Base-by-base conservation (phyloP, 352 stramenopile species). In the Phytophthora tentaculata region DNA sequence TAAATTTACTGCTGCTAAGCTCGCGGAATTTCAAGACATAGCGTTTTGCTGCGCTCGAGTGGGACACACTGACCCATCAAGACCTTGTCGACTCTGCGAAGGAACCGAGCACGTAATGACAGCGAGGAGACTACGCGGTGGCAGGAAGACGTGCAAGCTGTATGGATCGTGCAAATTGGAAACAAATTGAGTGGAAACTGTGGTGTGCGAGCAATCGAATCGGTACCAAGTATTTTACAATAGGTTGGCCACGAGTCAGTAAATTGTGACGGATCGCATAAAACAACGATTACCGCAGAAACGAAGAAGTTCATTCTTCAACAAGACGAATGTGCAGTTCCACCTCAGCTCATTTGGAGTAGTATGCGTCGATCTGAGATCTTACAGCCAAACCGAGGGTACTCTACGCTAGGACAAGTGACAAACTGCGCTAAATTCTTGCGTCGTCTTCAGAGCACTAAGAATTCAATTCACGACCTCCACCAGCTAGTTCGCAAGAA, bases 221-320 rank as follows among this genome's bases (percentile, higher is more conserved):
- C 37, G 37, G 8, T 44, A 14, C 14, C 17, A 44, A 44, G 37
- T 44, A 1, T 1, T 20, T 8, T 7, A 19, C 3, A 44, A 44
- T 20, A n/a, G 14, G 17, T 44, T 19, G 37, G 20, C 20, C 37
- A n/a, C 17, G 37, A 0, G 17, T 2, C 13, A 5, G 14, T 44
- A 2, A 3, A 44, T 20, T 44, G 6, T 19, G 14, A 19, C 37
- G 37, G 37, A 20, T 3, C 29, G 3, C 44, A 44, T 24, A 52
- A 65, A 47, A 7, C 37, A 13, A 26, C 12, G 1, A 47, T 59
- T 17, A 49, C 48, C 1, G 29, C n/a, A 51, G 56, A n/a, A 22
- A 61, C 49, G 59, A 67, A 67, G n/a, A 39, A 55, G 26, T 56
- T 35, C 22, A 56, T 60, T 17, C n/a, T n/a, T n/a, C n/a, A n/a